Evolutionary conservation across 2,329 filamentous ascomycete species (phyloP).

Genomic region (Cladosporium sp.): DNA sequence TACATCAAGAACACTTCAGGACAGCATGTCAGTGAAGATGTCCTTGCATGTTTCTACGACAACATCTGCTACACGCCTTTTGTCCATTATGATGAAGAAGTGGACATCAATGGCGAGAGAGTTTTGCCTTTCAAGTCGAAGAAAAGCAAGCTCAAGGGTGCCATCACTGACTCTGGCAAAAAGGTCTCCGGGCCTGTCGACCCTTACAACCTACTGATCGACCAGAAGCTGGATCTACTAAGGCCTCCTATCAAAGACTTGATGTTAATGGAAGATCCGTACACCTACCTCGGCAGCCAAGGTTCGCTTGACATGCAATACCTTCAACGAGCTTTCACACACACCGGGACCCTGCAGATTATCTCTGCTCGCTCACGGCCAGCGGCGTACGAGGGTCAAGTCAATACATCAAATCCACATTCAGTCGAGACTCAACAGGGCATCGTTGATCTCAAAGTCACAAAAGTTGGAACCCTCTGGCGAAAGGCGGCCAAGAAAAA

Average conservation of each 20-base stretch:
- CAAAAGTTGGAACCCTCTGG: constrained; percentile 93
- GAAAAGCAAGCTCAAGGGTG: constrained; percentile 67
- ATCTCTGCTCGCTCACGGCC: constrained; percentile 90
- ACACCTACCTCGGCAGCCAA: constrained; percentile 79
- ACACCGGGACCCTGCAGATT: constrained; percentile 89
- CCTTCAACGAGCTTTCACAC: constrained; percentile 85
- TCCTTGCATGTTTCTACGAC: constrained; percentile 95
- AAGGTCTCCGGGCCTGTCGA: constrained; percentile 73
- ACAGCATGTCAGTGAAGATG: constrained; percentile 89
- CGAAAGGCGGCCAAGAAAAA: constrained; percentile 93
- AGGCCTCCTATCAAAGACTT: constrained; percentile 87
- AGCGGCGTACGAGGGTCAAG: constrained; percentile 88
- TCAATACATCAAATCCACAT: constrained; percentile 26
- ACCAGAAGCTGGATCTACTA: constrained; percentile 79
- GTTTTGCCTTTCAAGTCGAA: constrained; percentile 70
- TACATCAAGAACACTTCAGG: constrained; percentile 94
- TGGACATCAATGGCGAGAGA: constrained; percentile 75
- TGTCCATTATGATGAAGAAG: constrained; percentile 93
- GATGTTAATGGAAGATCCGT: constrained; percentile 88
- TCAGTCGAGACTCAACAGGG: constrained; percentile 84
- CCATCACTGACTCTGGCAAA: constrained; percentile 63
- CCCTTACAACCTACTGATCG: constrained; percentile 90
- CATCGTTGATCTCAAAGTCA: constrained; percentile 95
- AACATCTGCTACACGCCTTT: constrained; percentile 98
- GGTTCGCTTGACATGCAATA: constrained; percentile 75